These are phyloP conservation scores for Haplosporangium gracile DNA, from an alignment of 192 early-diverging fungal species.

Conservation along the genomic window DNA sequence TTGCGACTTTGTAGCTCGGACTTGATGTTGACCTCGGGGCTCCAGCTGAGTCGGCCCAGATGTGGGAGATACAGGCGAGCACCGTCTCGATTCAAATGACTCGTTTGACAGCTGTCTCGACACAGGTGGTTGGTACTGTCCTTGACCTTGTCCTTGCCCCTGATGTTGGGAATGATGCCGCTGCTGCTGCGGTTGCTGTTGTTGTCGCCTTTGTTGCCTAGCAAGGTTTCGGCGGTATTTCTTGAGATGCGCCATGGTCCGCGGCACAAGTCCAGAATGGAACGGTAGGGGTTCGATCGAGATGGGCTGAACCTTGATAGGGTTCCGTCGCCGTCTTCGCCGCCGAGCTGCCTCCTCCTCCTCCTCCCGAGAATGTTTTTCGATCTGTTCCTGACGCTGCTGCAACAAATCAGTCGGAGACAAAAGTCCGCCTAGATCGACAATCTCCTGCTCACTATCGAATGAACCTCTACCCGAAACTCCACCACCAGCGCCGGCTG, in stretches of 20 bases:
- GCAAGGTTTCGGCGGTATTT: slow-evolving; percentile 30
- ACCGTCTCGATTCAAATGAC: neutral
- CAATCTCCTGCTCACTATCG: slow-evolving; percentile 28
- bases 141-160: neutral
- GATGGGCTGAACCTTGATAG: slow-evolving; percentile 44
- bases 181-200: neutral
- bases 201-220: slow-evolving; percentile 14
- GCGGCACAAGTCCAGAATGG: slow-evolving; percentile 35
- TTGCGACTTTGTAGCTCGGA: slow-evolving; percentile 20
- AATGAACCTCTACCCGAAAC: slow-evolving; percentile 6
- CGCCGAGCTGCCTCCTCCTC: neutral
- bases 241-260: slow-evolving; percentile 22
- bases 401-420: slow-evolving; percentile 22
- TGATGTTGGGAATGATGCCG: slow-evolving; percentile 12
- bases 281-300: slow-evolving; percentile 47
- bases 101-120: neutral
- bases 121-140: neutral
- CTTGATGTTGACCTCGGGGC: neutral
- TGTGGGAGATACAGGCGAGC: neutral
- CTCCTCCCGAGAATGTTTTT: slow-evolving; percentile 8
- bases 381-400: slow-evolving; percentile 14
- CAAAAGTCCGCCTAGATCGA: slow-evolving; percentile 20
- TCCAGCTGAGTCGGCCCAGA: neutral
- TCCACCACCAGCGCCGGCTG: neutral
- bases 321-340: slow-evolving; percentile 18